Conservation (phyloP, 2,329 filamentous ascomycete species). For the Cordyceps cicadae region DNA sequence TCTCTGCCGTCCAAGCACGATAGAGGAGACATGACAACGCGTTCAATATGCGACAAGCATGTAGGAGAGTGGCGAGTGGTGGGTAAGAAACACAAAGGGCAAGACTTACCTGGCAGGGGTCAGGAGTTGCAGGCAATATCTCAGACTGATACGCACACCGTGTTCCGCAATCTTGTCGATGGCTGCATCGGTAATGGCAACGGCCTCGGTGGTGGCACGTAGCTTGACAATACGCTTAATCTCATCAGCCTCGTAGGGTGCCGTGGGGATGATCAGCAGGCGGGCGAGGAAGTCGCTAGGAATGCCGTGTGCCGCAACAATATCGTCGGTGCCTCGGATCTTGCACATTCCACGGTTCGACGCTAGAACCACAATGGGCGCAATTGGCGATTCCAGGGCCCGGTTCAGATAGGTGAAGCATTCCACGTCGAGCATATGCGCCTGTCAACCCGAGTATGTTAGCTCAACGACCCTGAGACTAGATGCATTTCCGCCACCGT, state of each 20-base stretch:
- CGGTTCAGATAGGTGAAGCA: conserved; percentile 99
- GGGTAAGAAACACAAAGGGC: conserved; percentile 6
- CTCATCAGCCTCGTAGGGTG: conserved; percentile 78
- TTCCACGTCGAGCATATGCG: conserved; percentile 99
- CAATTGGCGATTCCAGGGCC: conserved; percentile 89
- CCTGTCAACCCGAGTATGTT: conserved; percentile 42
- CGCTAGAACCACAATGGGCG: conserved; percentile 92
- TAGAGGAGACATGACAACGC: conserved; percentile 4
- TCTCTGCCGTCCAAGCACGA: background rate
- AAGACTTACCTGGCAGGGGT: conserved; percentile 63
- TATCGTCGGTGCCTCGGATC: conserved; percentile 76
- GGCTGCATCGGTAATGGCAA: conserved; percentile 71
- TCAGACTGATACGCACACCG: conserved; percentile 79
- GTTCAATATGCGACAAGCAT: background rate
- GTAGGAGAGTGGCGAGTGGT: background rate
- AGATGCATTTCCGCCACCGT: background rate
- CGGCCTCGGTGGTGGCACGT: conserved; percentile 71
- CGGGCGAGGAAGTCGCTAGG: conserved; percentile 89
- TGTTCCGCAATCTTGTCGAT: conserved; percentile 80
- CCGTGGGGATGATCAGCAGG: conserved; percentile 91
- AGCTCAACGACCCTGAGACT: background rate
- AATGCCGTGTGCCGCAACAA: conserved; percentile 84
- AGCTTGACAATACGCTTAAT: conserved; percentile 88
- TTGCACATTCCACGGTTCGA: conserved; percentile 93
- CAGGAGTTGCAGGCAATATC: conserved; percentile 88